A percentile compares a stretch with the other conserved stretches of the same genome.
phyloP scores from a whole-genome alignment of 2,329 filamentous ascomycete genomes.

The Alternaria sp. region DNA sequence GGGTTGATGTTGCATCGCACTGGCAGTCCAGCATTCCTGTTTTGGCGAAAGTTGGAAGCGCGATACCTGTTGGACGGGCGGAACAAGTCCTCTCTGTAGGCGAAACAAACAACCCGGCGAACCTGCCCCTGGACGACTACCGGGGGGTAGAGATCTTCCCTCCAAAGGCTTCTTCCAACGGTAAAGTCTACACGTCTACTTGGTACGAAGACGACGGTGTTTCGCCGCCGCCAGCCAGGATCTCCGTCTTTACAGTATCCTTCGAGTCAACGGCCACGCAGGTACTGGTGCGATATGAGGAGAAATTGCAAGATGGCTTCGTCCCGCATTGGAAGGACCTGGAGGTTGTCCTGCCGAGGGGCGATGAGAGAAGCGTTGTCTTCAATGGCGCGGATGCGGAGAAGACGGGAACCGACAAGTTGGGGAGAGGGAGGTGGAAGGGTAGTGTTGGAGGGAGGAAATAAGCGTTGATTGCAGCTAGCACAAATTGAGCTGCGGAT shows the following conservation, averaged over 20 bases:
- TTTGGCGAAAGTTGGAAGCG: constrained; percentile 61
- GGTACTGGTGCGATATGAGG: constrained; percentile 52
- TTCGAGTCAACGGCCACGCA: constrained; percentile 50
- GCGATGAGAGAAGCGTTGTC: constrained; percentile 52
- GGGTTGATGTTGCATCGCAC: constrained; percentile 58
- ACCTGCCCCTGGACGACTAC: constrained; percentile 60
- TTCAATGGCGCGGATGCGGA: constrained; percentile 16
- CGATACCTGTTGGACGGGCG: constrained; percentile 59
- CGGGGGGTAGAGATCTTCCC: constrained; percentile 65
- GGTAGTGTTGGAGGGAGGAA: background rate
- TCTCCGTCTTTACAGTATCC: constrained; percentile 34
- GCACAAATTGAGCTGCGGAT: background rate
- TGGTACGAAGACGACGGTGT: constrained; percentile 67
- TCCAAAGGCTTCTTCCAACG: constrained; percentile 49
- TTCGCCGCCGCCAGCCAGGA: constrained; percentile 47
- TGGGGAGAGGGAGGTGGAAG: background rate
- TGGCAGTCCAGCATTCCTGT: constrained; percentile 64
- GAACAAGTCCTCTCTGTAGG: constrained; percentile 60
- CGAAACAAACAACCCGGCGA: constrained; percentile 55
- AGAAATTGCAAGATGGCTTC: constrained; percentile 51
- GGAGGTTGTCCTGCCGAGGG: constrained; percentile 58
- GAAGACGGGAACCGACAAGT: background rate
- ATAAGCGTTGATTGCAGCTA: background rate
- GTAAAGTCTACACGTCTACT: constrained; percentile 46
- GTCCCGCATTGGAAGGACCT: constrained; percentile 58